Base-by-base conservation (phyloP, 495 filamentous ascomycete genomes). In the Hyaloscypha bicolor region DNA sequence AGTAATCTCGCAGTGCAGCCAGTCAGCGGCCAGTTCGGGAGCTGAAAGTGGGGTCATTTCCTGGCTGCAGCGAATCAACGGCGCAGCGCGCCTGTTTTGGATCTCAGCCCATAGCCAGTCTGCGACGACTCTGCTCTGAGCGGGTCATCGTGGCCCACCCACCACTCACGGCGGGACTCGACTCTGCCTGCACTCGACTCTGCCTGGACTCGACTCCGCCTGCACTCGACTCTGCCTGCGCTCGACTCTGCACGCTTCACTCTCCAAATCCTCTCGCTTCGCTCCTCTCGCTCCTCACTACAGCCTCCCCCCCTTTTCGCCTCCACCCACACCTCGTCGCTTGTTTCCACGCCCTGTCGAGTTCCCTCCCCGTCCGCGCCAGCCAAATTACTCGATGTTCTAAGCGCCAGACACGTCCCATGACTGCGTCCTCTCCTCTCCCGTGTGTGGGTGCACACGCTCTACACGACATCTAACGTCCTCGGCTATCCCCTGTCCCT, bases 371-470 rank as follows among this genome's bases (percentile, higher is more conserved):
- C n/a, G 9, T 21, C 31, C 65, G 35, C 30, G 30, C 31, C 62
- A 19, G 33, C 11, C 61, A 51, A 33, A 33, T 48, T 29, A 19
- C 63, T 51, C 25, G 48, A 48, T 4, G 16, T 14, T 48, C 4
- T 45, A 62, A 67, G 65, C 57, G 59, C 58, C 58, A 31, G 21
- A 21, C 16, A 33, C 21, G 21, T 29, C 21, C 53, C 19, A 16
- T 21, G 53, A 9, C 22, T 56, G 22, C 12, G 21, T 32, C 29
- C 51, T 35, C 58, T 21, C 4, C 58, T 30, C n/a, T 25, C 25
- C 57, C 60, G 25, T 39, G 21, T 64, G 32, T 69, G 67, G 67
- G 33, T 35, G 25, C 42, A 65, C 67, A 69, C 62, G 60, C 66
- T 61, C 55, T 60, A 64, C 52, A 33, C 60, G 67, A 60, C 56